Base-by-base conservation (phyloP, 148 eudicot genomes). In the Diospyros kaki region DNA sequence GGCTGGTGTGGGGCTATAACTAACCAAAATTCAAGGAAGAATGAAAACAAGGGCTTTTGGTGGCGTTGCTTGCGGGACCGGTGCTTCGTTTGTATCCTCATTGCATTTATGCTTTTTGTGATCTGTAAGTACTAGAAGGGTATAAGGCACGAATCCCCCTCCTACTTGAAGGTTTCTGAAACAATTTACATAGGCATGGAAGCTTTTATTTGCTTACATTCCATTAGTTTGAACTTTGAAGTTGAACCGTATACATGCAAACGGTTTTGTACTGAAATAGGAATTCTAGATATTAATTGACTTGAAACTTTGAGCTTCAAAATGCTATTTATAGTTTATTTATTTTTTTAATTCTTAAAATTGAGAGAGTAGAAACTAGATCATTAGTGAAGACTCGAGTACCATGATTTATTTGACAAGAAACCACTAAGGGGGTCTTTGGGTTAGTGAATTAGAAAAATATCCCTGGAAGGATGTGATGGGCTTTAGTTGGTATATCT, bases 1-100 rank as follows among this genome's bases (percentile, higher is more conserved):
- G 94, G 91, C 51, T 95, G 99, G 99, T 95, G 99, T 80, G 99
- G 98, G 83, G 97, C 99, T 17, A 86, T 92, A 81, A 95, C 94
- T 54, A 88, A 90, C 73, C 91, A 85, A 73, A 84, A 93, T 73
- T 82, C 82, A 60, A 17, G 68, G 50, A 84, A 76, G 76, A 44
- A 17, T 64, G 87, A 89, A 53, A 77, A 81, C 68, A 83, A 84
- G 74, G 77, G 80, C 80, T 85, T 86, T 69, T 44, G 80, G 76
- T 93, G 90, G 94, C 88, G 86, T 77, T 89, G 85, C 46, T 78
- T 86, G 62, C 91, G 91, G 50, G 98, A 95, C 78, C 87, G 90
- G 52, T 92, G 84, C 75, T 92, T 95, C 83, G 92, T 95, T 58
- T 59, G 65, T 69, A 9, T 90, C 72, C 90, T 92, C 67, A 17